Conservation (phyloP, 2,329 filamentous ascomycete genomes). For the Pestalotiopsis sp. region DNA sequence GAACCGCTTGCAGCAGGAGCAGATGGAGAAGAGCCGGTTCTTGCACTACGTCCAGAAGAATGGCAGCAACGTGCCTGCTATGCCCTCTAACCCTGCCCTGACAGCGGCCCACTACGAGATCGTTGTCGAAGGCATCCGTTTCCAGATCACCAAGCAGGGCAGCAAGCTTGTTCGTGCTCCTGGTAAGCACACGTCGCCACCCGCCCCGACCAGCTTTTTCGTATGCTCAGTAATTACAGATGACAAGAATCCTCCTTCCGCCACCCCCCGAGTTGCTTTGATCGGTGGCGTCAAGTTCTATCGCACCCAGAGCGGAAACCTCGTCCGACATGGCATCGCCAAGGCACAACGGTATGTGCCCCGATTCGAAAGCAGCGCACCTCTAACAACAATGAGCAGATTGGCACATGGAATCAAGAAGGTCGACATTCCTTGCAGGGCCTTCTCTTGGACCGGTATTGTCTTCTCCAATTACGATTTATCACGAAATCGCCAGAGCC, state of each 20-base stretch:
- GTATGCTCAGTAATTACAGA: constrained; percentile 40
- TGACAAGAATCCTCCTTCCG: constrained; percentile 62
- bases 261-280: constrained; percentile 73
- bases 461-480: constrained; percentile 43
- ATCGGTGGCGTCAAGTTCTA: constrained; percentile 82
- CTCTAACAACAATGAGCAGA: constrained; percentile 46
- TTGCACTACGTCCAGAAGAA: constrained; percentile 45
- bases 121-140: constrained; percentile 71
- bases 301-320: constrained; percentile 85
- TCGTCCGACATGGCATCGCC: constrained; percentile 76
- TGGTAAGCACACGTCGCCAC: constrained; percentile 54
- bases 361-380: constrained; percentile 22
- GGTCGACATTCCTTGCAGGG: constrained; percentile 73
- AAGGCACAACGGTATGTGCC: constrained; percentile 73
- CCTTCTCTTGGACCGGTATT: constrained; percentile 71
- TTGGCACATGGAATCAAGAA: constrained; percentile 64
- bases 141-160: constrained; percentile 73
- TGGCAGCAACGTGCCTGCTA: constrained; percentile 24
- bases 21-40: constrained; percentile 61
- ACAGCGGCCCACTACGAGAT: constrained; percentile 60
- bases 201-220: constrained; percentile 6
- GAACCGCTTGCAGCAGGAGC: constrained; percentile 56
- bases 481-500: constrained; percentile 30
- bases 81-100: constrained; percentile 31
- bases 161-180: constrained; percentile 79